Evolutionary conservation across 495 filamentous ascomycete genomes (phyloP).

Genomic region (Evansstolkia leycettana): DNA sequence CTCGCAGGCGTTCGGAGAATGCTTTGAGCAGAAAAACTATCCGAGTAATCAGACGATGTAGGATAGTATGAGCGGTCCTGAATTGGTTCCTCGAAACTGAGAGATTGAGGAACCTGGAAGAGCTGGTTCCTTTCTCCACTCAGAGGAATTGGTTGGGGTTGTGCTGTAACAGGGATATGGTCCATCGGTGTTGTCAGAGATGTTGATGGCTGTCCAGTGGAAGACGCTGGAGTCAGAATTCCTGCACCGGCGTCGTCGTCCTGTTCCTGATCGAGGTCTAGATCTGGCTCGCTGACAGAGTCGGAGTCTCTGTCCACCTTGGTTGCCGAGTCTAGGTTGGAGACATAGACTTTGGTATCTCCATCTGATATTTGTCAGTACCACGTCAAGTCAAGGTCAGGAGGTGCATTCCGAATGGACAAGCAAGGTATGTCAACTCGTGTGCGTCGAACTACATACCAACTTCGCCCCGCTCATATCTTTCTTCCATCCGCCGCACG

Average conservation of each 20-base stretch:
- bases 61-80: conserved; percentile 21
- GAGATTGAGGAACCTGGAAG: conserved; percentile 20
- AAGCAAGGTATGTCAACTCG: background rate
- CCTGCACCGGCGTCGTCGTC: conserved; percentile 15
- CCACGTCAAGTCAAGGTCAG: background rate
- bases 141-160: conserved; percentile 7
- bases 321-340: conserved; percentile 24
- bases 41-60: conserved; percentile 20
- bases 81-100: conserved; percentile 21
- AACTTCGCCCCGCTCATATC: conserved; percentile 38
- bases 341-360: conserved; percentile 25
- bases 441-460: too few relatives aligned
- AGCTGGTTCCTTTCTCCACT: conserved; percentile 5
- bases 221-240: conserved; percentile 20
- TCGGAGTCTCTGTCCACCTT: conserved; percentile 28
- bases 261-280: conserved; percentile 10
- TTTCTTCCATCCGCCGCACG: conserved; percentile 41
- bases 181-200: conserved; percentile 21
- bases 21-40: conserved; percentile 19
- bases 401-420: background rate
- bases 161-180: conserved; percentile 6
- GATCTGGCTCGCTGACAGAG: conserved; percentile 17
- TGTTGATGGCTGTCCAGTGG: conserved; percentile 16
- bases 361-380: conserved; percentile 15
- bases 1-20: conserved; percentile 21